phyloP scores from a whole-genome alignment of 2,329 filamentous ascomycete species.

The Sporothrix protearum region DNA sequence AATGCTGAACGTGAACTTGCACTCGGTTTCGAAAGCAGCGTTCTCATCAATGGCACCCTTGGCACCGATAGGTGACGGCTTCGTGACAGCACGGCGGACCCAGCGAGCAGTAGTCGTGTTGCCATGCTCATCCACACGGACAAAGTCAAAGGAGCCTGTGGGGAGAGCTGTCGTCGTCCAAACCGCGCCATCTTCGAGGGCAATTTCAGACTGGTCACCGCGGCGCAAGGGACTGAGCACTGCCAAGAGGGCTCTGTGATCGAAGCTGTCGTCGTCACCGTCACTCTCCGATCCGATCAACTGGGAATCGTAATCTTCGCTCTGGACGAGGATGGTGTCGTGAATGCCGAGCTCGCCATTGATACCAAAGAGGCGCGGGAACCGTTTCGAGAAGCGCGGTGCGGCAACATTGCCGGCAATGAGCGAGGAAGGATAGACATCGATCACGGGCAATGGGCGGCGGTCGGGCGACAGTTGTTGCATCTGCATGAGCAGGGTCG shows the following conservation, averaged over 20 bases:
- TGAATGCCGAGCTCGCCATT: slow-evolving; percentile 62
- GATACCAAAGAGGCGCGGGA: slow-evolving; percentile 60
- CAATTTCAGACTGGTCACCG: slow-evolving; percentile 60
- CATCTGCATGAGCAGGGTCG: slow-evolving; percentile 67
- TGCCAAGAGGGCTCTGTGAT: slow-evolving; percentile 55
- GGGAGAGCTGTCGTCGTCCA: slow-evolving; percentile 54
- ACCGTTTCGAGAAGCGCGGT: slow-evolving; percentile 56
- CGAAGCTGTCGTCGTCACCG: slow-evolving; percentile 44
- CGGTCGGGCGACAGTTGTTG: slow-evolving; percentile 60
- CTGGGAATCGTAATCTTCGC: slow-evolving; percentile 59
- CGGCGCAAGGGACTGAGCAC: slow-evolving; percentile 62
- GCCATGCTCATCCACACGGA: slow-evolving; percentile 56
- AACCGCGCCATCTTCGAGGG: slow-evolving; percentile 59
- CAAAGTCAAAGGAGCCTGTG: slow-evolving; percentile 64
- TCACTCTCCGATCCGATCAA: slow-evolving; percentile 39
- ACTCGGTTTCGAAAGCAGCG: slow-evolving; percentile 39
- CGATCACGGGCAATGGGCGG: slow-evolving; percentile 64
- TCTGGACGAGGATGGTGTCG: slow-evolving; percentile 68
- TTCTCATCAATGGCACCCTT: slow-evolving; percentile 10
- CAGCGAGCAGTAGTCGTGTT: slow-evolving; percentile 62
- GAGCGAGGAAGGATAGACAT: slow-evolving; percentile 67
- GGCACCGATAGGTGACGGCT: slow-evolving; percentile 27
- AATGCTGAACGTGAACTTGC: slow-evolving; percentile 72
- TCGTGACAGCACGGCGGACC: slow-evolving; percentile 51
- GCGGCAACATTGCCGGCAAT: slow-evolving; percentile 55